phyloP scores from a whole-genome alignment of 2,329 filamentous ascomycete genomes.

The Cercospora sojina region DNA sequence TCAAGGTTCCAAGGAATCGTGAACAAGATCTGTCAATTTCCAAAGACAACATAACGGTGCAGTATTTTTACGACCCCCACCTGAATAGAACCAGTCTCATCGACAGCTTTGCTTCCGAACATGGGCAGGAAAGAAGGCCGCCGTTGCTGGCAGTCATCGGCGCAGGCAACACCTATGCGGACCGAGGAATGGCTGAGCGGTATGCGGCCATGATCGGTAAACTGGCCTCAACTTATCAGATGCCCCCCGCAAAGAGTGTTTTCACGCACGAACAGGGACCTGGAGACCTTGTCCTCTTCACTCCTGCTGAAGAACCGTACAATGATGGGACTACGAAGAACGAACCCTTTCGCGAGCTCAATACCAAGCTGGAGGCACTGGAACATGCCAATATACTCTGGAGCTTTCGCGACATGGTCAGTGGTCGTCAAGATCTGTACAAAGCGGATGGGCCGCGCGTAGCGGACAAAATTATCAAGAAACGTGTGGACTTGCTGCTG shows the following conservation, averaged over 20 bases:
- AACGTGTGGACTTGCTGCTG: constrained; percentile 55
- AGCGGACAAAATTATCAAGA: constrained; percentile 46
- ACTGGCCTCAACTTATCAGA: constrained; percentile 37
- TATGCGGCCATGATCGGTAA: constrained; percentile 51
- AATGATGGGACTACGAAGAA: constrained; percentile 40
- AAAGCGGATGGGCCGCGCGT: constrained; percentile 48
- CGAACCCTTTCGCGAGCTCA: constrained; percentile 48
- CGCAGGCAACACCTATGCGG: constrained; percentile 57
- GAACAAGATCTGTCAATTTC: constrained; percentile 47
- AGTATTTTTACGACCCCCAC: constrained; percentile 64
- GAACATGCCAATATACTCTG: constrained; percentile 47
- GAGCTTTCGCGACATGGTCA: constrained; percentile 53
- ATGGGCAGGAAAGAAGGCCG: constrained; percentile 23
- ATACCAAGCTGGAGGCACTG: constrained; percentile 50
- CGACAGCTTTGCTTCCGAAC: constrained; percentile 45
- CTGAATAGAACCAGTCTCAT: constrained; percentile 53
- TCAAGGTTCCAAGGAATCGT: constrained; percentile 41
- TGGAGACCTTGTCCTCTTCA: constrained; percentile 43
- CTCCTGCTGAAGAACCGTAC: constrained; percentile 49
- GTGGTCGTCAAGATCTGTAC: constrained; percentile 41
- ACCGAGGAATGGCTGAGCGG: constrained; percentile 46
- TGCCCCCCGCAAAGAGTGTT: constrained; percentile 19
- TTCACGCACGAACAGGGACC: constrained; percentile 21
- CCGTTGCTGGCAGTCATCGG: constrained; percentile 55
- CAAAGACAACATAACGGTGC: constrained; percentile 49